Base-by-base conservation (phyloP, 164 flowering plant genomes). In the Nymphaea colorata region DNA sequence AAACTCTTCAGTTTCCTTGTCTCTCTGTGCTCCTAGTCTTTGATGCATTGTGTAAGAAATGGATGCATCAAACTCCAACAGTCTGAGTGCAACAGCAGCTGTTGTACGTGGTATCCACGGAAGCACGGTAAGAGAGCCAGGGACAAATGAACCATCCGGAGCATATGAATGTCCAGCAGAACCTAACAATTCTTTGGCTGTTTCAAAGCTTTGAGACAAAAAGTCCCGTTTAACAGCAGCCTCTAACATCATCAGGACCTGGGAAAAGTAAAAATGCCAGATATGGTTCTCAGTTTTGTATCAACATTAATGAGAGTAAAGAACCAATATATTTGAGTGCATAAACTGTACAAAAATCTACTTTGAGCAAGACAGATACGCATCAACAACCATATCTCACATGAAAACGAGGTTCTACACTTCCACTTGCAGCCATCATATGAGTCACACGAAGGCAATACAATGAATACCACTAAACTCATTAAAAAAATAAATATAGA, bases 21-120 rank as follows among this genome's bases (percentile, higher is more conserved):
- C 85, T 73, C 73, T 79, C 18, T 62, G 67, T 68, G 78, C 76
- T 66, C 84, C 87, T 25, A 16, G 70, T 72, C 82, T 88, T 76
- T 82, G 91, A n/a, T 82, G 78, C 63, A 69, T 73, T 45, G 76
- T 68, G 71, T 88, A 93, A 51, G 70, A 77, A 66, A 93, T 76
- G 68, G 93, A 79, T 3, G 84, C 62, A 79, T 93, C 96, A 73
- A 93, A 73, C 55, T 93, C 98, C 85, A 86, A 77, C 44, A 93
- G 83, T 81, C 96, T 81, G 17, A 90, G 70, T 10, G 89, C 88
- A 41, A 90, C 89, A 63, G 95, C 96, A 69, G 93, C 82, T n/a
- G 90, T 83, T 12, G 98, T 88, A 64, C 71, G 81, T 61, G 98
- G 96, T 69, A 93, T 64, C 98, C 98, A 90, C 15, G 98, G 93